phyloP scores from a whole-genome alignment of 2,329 filamentous ascomycete genomes.

The Ophiostoma fasciatum region DNA sequence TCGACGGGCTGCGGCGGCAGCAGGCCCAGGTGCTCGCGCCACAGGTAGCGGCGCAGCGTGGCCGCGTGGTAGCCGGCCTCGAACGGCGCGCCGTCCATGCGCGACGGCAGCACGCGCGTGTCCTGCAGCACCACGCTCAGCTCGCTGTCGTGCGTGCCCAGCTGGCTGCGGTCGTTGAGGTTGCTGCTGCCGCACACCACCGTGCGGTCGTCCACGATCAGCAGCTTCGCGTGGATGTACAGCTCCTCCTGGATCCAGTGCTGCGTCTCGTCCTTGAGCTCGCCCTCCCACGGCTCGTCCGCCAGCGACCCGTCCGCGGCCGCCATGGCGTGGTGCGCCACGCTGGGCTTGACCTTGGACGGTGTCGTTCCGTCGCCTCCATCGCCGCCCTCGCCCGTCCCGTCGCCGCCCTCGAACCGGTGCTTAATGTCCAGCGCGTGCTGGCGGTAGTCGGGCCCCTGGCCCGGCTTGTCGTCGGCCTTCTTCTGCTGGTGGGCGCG shows the following conservation, averaged over 20 bases:
- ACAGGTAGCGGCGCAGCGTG: conserved; percentile 70
- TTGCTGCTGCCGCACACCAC: conserved; percentile 81
- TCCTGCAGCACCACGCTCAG: conserved; percentile 85
- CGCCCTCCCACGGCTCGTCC: conserved; percentile 64
- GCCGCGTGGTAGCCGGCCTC: conserved; percentile 62
- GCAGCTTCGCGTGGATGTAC: conserved; percentile 84
- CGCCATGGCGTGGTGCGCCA: conserved; percentile 74
- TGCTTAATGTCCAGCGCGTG: conserved; percentile 32
- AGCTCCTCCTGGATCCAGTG: conserved; percentile 94
- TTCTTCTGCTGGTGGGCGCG: conserved; percentile 20
- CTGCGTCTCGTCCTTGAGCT: conserved; percentile 60
- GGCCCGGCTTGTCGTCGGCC: conserved; percentile 20
- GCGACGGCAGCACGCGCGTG: conserved; percentile 50
- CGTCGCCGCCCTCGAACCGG: conserved; percentile 30
- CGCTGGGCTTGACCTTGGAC: conserved; percentile 25
- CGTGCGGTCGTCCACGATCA: conserved; percentile 76
- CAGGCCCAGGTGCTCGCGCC: conserved; percentile 82
- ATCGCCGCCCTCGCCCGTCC: background rate
- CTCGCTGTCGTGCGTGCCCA: conserved; percentile 83
- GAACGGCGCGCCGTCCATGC: conserved; percentile 66
- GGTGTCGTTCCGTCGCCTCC: background rate
- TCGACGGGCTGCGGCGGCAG: conserved; percentile 60
- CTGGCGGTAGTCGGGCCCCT: conserved; percentile 7
- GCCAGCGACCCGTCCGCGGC: conserved; percentile 30
- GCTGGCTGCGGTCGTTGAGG: conserved; percentile 78